Evolutionary conservation across 371 early-diverging fungal genomes (phyloP).

Genomic region (Mucor mucedo): DNA sequence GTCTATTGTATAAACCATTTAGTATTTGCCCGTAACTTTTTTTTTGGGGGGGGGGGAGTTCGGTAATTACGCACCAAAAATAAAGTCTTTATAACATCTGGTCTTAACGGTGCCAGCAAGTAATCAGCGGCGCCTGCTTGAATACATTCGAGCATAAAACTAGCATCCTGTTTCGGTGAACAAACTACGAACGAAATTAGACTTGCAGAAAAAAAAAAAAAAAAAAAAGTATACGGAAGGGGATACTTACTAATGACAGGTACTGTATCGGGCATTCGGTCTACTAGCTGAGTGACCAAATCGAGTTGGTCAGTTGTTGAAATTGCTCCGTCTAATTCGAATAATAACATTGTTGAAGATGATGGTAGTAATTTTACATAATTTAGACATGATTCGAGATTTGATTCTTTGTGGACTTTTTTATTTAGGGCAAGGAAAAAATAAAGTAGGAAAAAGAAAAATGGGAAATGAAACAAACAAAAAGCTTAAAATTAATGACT

Average conservation of each 20-base stretch:
- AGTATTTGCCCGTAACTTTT: not conserved
- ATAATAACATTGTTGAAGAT: conserved; percentile 32
- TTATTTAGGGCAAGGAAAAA: not conserved
- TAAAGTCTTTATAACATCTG: conserved; percentile 56
- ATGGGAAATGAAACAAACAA: not conserved
- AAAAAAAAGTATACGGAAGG: not conserved
- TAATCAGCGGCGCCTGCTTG: conserved; percentile 59
- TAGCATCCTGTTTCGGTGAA: conserved; percentile 34
- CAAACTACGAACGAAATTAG: conserved; percentile 23
- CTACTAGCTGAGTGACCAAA: conserved; percentile 17
- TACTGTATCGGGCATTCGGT: conserved; percentile 22
- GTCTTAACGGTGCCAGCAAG: conserved; percentile 50
- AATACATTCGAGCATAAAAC: conserved; percentile 48
- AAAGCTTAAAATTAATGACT: conserved; percentile 12
- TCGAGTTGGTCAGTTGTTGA: conserved; percentile 13
- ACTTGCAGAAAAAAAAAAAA: not conserved
- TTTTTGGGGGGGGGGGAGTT: not conserved
- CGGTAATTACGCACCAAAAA: conserved; percentile 48
- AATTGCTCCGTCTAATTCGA: conserved; percentile 30
- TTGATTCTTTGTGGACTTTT: conserved; percentile 26
- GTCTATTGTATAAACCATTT: conserved; percentile 1
- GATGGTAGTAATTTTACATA: conserved; percentile 22
- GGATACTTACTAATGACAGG: conserved; percentile 28
- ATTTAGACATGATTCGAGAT: conserved; percentile 27
- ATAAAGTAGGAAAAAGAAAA: conserved; percentile 1